Evolutionary conservation across 352 stramenopile genomes (phyloP).

Genomic region (Pythium oligandrum): DNA sequence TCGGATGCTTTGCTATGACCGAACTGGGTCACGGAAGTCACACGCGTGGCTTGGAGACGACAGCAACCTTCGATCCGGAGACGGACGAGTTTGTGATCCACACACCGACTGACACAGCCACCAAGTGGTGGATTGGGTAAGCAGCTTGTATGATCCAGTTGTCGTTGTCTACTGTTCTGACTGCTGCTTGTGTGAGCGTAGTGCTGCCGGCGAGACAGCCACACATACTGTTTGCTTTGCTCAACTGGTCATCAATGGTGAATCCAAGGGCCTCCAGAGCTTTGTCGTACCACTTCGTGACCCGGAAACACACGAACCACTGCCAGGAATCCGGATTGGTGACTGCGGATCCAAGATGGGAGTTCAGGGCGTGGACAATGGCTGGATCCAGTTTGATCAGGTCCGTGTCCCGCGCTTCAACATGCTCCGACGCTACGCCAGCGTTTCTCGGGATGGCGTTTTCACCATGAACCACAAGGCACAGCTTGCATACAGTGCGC

Average conservation of each 20-base stretch:
- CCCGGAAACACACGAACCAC: constrained; percentile 50
- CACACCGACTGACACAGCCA: constrained; percentile 92
- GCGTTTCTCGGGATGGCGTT: constrained; percentile 54
- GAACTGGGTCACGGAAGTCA: constrained; percentile 91
- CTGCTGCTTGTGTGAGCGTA: neutral
- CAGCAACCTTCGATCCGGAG: constrained; percentile 88
- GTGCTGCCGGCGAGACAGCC: constrained; percentile 87
- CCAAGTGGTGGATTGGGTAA: constrained; percentile 95
- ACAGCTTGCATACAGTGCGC: constrained; percentile 63
- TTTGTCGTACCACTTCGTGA: constrained; percentile 95
- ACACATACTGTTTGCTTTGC: constrained; percentile 96
- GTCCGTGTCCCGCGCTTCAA: constrained; percentile 69
- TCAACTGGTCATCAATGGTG: constrained; percentile 78
- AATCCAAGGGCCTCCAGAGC: constrained; percentile 90
- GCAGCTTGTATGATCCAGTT: neutral
- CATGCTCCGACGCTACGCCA: constrained; percentile 70
- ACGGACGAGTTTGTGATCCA: constrained; percentile 93
- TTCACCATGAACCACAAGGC: constrained; percentile 64
- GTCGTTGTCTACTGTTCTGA: constrained; percentile 1
- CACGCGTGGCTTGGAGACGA: constrained; percentile 91
- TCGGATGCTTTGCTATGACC: constrained; percentile 87
- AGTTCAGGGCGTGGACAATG: constrained; percentile 73
- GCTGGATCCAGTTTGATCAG: constrained; percentile 71
- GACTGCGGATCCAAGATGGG: constrained; percentile 72
- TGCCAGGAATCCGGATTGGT: constrained; percentile 54